Evolutionary conservation across 2,329 filamentous ascomycete species (phyloP).

Genomic region (Echinosphaeria canescens): DNA sequence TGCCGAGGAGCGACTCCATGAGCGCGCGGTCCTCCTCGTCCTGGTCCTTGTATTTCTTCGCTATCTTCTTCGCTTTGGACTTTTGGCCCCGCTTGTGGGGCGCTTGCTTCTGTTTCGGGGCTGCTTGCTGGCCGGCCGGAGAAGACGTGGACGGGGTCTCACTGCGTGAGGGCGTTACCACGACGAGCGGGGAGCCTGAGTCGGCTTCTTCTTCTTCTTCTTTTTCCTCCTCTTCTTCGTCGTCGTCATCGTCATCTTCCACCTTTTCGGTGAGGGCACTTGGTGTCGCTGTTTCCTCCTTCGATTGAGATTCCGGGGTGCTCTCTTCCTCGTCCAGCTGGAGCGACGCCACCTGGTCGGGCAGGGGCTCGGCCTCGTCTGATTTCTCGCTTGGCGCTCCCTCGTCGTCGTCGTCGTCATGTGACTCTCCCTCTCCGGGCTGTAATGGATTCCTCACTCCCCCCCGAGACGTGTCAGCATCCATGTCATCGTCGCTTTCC

Average conservation of each 20-base stretch:
- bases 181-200: conserved; percentile 10
- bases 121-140: conserved; percentile 6
- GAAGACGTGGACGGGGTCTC: conserved; percentile 9
- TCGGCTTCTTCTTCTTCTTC: conserved; percentile 8
- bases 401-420: conserved; percentile 9
- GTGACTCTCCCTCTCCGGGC: too few species aligned
- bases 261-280: too few species aligned
- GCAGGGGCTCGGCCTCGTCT: conserved; percentile 2
- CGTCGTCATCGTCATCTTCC: conserved; percentile 10
- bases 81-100: conserved; percentile 51
- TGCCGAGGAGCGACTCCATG: conserved; percentile 73
- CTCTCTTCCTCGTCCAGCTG: conserved; percentile 4
- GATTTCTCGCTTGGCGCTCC: too few species aligned
- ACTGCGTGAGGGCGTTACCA: conserved; percentile 4
- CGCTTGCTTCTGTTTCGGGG: conserved; percentile 23
- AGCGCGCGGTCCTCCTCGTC: conserved; percentile 81
- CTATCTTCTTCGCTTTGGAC: conserved; percentile 66
- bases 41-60: conserved; percentile 84
- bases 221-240: conserved; percentile 10
- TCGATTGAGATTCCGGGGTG: too few species aligned
- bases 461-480: too few species aligned
- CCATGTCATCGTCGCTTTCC: conserved; percentile 8
- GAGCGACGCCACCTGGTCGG: conserved; percentile 1
- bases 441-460: too few species aligned
- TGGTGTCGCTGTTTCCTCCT: too few species aligned